Base-by-base conservation (phyloP, 2,329 filamentous ascomycete genomes). In the Aaosphaeria arxii region DNA sequence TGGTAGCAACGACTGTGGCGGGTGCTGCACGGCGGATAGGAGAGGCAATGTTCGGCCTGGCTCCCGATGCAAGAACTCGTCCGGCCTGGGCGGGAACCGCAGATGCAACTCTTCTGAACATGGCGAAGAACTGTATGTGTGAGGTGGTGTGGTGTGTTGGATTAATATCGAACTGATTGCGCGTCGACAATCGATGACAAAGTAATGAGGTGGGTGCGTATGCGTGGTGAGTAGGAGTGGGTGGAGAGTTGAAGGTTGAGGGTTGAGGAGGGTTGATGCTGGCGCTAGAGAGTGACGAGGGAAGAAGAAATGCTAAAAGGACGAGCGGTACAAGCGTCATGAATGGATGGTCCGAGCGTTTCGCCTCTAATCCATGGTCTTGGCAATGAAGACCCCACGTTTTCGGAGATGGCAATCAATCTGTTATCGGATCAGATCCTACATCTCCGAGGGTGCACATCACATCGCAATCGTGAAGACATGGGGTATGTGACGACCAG, bases 71-170 rank as follows among this genome's bases (percentile, higher is more conserved):
- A 56, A 78, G 71, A 51, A 76, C 69, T 62, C 76, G 70, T 70
- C 74, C 74, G 56, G 79, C 73, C 53, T 75, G 72, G 60, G 77
- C 77, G 53, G 81, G 80, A 43, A 74, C 76, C 60, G 74, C 72
- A 54, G 78, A 72, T 63, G 79, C 67, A 55, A 79, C 73, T 73
- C 81, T 77, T 62, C 75, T 78, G 69, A 84, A 82, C 81, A 84
- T 84, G 58, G 52, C 45, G 75, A 58, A 32, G 33, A 48, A 45
- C 35, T 51, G 45, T 57, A 39, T 58, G 46, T 55, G 55, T 24
- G 17, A 24, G 17, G 17, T 3, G 17, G 17, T 24, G 17, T 24
- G 17, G 43, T 35, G 51, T 24, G 17, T 24, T 24, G 17, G 17
- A 24, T 2, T 24, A 24, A 24, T 54, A 40, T 46, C 28, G 54